phyloP scores from a whole-genome alignment of 164 flowering plant genomes.

The Aristolochia californica region DNA sequence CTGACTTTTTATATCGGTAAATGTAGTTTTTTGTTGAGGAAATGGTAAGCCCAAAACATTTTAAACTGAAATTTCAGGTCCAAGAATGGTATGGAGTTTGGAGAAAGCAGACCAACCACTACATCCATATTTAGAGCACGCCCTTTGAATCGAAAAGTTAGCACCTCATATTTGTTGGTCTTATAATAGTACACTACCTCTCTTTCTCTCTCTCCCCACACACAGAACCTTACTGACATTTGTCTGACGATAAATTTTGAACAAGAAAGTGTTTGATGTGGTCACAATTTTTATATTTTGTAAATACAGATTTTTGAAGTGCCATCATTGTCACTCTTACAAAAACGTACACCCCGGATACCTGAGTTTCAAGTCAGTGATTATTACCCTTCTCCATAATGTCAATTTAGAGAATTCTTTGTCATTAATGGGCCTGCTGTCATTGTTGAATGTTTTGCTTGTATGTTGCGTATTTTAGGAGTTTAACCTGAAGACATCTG shows the following conservation, averaged over 20 bases:
- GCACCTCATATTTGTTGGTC: constrained; percentile 13
- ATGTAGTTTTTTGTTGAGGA: constrained; percentile 2
- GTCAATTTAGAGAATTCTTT: neutral
- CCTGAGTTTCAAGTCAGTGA: constrained; percentile 71
- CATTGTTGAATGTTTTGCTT: neutral
- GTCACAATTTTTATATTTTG: neutral
- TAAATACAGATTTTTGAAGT: constrained; percentile 59
- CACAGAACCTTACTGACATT: neutral
- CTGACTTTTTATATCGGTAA: neutral
- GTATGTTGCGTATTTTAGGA: constrained; percentile 36
- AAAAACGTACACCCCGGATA: constrained; percentile 51
- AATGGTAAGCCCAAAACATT: no score
- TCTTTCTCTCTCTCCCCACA: neutral
- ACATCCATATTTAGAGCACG: constrained; percentile 61
- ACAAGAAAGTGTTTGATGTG: neutral
- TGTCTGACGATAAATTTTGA: neutral
- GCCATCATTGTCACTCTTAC: constrained; percentile 50
- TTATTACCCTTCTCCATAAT: neutral
- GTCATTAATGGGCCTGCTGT: neutral
- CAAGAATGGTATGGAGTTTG: constrained; percentile 23
- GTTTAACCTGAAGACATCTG: constrained; percentile 67
- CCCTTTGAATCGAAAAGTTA: constrained; percentile 80
- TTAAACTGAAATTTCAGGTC: constrained; percentile 36
- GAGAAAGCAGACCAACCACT: constrained; percentile 20
- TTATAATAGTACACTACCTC: neutral